Evolutionary conservation across 2,329 filamentous ascomycete species (phyloP), one percentile per base, ranked within the genome.

Genomic region (Fusarium anguioides): DNA sequence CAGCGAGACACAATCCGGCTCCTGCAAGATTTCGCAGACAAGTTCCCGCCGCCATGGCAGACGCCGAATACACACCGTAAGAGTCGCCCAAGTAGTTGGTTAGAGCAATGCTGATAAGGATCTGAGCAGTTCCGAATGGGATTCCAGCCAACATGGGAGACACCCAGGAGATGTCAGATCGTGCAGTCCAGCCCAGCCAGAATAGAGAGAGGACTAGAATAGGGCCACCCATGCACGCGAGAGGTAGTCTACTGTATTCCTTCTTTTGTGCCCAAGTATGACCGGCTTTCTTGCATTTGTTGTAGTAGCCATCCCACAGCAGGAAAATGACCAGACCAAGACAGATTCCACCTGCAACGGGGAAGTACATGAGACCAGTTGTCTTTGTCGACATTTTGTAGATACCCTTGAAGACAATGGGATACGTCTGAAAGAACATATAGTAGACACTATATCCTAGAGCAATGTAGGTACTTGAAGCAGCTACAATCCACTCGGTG

Each of bases 401-500:
- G 0, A 42, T 61, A n/a, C 57, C 57, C n/a, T 67, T 58, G 42
- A 71, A 71, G 1, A 71, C 62, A 14, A 71, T 69, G 0, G 68
- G 68, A 2, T 71, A 71, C 11, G 63, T 65, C 26, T 71, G 62
- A 1, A 71, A 71, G 18, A 69, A 70, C 27, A 71, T 55, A 14
- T 71, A 71, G 3, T 71, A 51, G 1, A 62, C 63, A 0, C 62
- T 60, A 8, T 71, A 71, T 9, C 60, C 44, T 4, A 71, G 14
- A 0, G 68, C 62, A 0, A 69, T 59, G 11, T 71, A 71, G 0
- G 54, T 40, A 4, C 62, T 53, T 0, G 65, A 57, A 8, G 67
- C 57, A 4, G 70, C 47, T 1, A 71, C 66, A 3, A 71, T 47
- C 1, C 65, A 56, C 3, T 71, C 69, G 0, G 41, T 57, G 6